Conservation (phyloP, 192 early-diverging fungal species). For the Cetraspora pellucida region DNA sequence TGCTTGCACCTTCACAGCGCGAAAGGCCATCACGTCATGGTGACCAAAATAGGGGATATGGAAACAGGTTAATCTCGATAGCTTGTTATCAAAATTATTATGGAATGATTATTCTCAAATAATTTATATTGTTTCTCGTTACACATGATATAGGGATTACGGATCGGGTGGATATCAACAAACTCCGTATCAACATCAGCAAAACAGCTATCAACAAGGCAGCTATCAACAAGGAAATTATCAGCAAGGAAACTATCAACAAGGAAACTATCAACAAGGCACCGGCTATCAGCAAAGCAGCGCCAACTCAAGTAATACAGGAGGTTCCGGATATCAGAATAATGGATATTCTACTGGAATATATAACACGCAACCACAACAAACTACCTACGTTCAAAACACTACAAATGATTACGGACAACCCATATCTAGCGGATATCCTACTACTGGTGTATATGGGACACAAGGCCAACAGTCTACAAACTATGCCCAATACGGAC, state of each 20-base stretch:
- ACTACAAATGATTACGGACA: slow-evolving; percentile 14
- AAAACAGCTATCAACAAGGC: slow-evolving; percentile 20
- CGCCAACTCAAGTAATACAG: not conserved
- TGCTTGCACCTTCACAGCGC: slow-evolving; percentile 10
- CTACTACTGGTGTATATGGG: slow-evolving; percentile 11
- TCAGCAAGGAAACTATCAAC: slow-evolving; percentile 11
- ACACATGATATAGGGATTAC: slow-evolving; percentile 16
- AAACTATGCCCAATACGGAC: slow-evolving; percentile 10
- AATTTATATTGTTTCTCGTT: not conserved
- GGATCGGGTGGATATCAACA: slow-evolving; percentile 29
- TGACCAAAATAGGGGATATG: slow-evolving; percentile 31
- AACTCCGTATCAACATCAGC: slow-evolving; percentile 16
- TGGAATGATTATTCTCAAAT: not conserved
- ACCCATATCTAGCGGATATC: not conserved
- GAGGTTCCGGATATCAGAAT: not conserved
- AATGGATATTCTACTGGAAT: slow-evolving; percentile 17
- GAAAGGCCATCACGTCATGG: slow-evolving; percentile 24
- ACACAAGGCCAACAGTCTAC: slow-evolving; percentile 1
- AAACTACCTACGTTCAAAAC: slow-evolving; percentile 28
- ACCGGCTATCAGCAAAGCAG: slow-evolving; percentile 19
- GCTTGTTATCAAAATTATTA: not conserved
- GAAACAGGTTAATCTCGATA: not conserved
- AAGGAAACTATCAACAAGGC: not conserved
- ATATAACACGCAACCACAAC: slow-evolving; percentile 12
- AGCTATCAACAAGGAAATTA: slow-evolving; percentile 20